Evolutionary conservation across 129 eudicot species (phyloP).

Genomic region (Pittosporum tobira): DNA sequence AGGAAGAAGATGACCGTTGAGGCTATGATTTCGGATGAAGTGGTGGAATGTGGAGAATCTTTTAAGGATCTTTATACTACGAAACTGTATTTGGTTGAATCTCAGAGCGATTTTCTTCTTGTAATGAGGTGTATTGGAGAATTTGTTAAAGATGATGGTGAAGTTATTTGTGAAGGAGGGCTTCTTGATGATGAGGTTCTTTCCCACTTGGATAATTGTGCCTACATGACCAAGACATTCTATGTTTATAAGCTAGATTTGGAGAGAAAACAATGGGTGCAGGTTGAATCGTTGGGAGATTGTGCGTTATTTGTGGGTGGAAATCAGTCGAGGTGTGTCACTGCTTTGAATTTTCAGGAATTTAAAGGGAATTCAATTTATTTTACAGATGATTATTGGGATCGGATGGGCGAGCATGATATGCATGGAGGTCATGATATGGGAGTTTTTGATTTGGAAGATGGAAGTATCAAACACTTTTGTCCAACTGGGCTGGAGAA

Average conservation of each 20-base stretch:
- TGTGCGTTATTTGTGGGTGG: slow-evolving; percentile 2
- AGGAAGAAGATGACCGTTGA: not conserved
- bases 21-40: not conserved
- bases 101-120: not conserved
- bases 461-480: not conserved
- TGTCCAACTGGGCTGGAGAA: not conserved
- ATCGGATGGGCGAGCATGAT: not conserved
- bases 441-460: slow-evolving; percentile 14
- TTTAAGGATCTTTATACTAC: not conserved
- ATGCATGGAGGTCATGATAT: slow-evolving; percentile 16
- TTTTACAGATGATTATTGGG: slow-evolving; percentile 14
- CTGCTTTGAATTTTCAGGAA: not conserved
- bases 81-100: slow-evolving; percentile 9
- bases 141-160: slow-evolving; percentile 17
- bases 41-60: not conserved
- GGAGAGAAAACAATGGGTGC: not conserved
- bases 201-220: slow-evolving; percentile 11
- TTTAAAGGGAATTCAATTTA: not conserved
- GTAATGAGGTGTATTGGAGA: slow-evolving; percentile 13
- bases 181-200: not conserved
- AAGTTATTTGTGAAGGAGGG: not conserved
- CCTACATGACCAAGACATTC: slow-evolving; percentile 15
- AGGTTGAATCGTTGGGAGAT: slow-evolving; percentile 2
- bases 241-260: not conserved
- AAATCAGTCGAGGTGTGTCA: slow-evolving; percentile 5